Evolutionary conservation across 2,329 filamentous ascomycete genomes (phyloP), one percentile per base, ranked within the genome.

Genomic region (Fusarium sp.): DNA sequence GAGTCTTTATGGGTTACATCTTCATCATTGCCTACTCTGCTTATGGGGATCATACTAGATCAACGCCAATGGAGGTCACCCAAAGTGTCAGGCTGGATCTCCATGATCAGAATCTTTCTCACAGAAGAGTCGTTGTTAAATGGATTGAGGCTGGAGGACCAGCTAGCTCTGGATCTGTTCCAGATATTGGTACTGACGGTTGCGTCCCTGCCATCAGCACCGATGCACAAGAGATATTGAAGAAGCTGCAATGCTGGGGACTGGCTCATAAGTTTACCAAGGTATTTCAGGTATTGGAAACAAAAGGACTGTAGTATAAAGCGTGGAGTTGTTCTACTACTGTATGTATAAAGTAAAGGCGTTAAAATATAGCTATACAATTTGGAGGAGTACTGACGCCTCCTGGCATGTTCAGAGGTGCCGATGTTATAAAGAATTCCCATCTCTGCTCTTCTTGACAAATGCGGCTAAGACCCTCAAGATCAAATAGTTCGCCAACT

Each of bases 371-470:
- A 58, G 60, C 60, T 44, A 58, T 59, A 32, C 60, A 62, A 10
- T 62, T 62, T 15, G 60, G 60, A 10, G 60, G 60, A 32, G 50
- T 62, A 5, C 60, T 62, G 11, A 62, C 60, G 2, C 60, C 60
- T 46, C 60, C 60, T 21, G 60, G 60, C 60, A 62, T 62, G 3
- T 62, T 62, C 2, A 62, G 40, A 25, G 60, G 60, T 19, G 60
- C 60, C 9, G 50, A 62, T 2, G 60, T 38, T n/a, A 62, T 18
- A 18, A 62, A 62, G 5, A 59, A 62, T 25, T 58, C 60, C 60
- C 60, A 62, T 56, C 60, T 38, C 32, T 38, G 42, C 21, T 62
- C 60, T n/a, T 62, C 38, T 1, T 58, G 23, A 6, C 60, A 62
- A 13, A 62, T 15, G 2, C 21, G 23, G 1, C 28, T n/a, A 1